Evolutionary conservation across 1,139 yeast genomes (phyloP), one percentile per base, ranked within the genome.

Genomic region (Blastobotrys persicus): DNA sequence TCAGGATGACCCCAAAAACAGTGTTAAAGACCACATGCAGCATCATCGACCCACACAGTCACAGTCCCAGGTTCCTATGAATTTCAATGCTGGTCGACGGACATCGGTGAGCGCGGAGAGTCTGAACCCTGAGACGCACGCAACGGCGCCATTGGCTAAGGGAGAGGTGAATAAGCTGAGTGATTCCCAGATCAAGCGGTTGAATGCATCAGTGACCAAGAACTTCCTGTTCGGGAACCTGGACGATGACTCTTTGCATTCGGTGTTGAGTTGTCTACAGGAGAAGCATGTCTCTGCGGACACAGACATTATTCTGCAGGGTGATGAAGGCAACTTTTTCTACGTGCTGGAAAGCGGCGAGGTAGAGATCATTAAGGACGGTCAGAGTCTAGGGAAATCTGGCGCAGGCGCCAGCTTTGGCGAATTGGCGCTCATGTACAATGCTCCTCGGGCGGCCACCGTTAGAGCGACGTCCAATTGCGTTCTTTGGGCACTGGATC

Each of bases 401-500:
- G 84, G 87, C 17, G 82, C 88, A 43, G 97, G 98, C 3, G 81
- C 95, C 4, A 85, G 95, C 42, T 92, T 92, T 70, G 98, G 98
- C 62, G 98, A 92, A 69, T 78, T 92, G 63, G 98, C 98, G 1
- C 78, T 92, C 61, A 89, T 92, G 96, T 92, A 92, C 73, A 92
- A 92, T 69, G 83, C 97, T 17, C 98, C 98, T 53, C 81, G 98
- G 70, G 98, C 98, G 4, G 98, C 98, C 14, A 89, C 98, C 1
- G 98, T 88, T 1, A 64, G 77, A 17, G 95, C 97, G 7, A 77
- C 81, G 31, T 72, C 83, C 7, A 85, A 81, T 57, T 79, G 84
- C 61, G 79, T 79, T 31, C 77, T 91, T 47, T 92, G 97, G 97
- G 95, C 96, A 1, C 77, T 92, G 61, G 98, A 92, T 70, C 81